A percentile compares a stretch with the other conserved stretches of the same genome.
phyloP scores from a whole-genome alignment of 352 stramenopile genomes.

The Phytopythium vexans region DNA sequence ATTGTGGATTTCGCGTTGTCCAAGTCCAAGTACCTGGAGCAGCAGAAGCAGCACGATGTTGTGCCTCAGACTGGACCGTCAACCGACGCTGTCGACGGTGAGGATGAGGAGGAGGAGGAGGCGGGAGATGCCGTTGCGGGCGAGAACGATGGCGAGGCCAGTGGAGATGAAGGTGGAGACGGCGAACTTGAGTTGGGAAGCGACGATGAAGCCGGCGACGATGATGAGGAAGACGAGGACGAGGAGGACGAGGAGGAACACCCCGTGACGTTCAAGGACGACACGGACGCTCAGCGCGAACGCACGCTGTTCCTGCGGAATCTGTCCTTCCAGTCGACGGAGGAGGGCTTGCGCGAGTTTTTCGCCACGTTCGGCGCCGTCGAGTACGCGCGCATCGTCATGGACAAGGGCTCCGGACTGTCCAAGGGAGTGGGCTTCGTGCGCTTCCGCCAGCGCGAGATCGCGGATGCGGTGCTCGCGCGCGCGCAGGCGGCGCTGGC shows the following conservation, averaged over 20 bases:
- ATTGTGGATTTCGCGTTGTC: conserved; percentile 84
- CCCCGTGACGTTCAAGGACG: conserved; percentile 27
- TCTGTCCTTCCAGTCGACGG: conserved; percentile 79
- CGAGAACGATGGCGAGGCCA: conserved; percentile 27
- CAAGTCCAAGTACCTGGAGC: conserved; percentile 76
- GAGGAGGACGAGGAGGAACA: conserved; percentile 24
- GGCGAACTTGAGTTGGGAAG: conserved; percentile 37
- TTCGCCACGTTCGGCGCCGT: conserved; percentile 71
- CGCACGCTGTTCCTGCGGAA: conserved; percentile 86
- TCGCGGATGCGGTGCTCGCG: conserved; percentile 54
- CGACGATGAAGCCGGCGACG: conserved; percentile 20
- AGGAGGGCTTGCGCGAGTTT: conserved; percentile 66
- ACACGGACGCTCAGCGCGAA: conserved; percentile 74
- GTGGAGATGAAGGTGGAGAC: conserved; percentile 44
- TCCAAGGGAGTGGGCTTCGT: conserved; percentile 86
- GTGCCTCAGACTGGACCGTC: conserved; percentile 15
- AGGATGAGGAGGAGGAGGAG: conserved; percentile 27
- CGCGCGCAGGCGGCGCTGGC: conserved; percentile 33
- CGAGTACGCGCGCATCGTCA: conserved; percentile 80
- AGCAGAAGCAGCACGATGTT: conserved; percentile 56
- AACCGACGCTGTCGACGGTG: conserved; percentile 15
- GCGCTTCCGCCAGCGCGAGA: conserved; percentile 56
- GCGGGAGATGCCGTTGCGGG: conserved; percentile 36
- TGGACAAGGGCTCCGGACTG: conserved; percentile 72
- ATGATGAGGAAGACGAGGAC: conserved; percentile 23